phyloP scores from a whole-genome alignment of 163 green algal species.

The Scenedesmus sp. region DNA sequence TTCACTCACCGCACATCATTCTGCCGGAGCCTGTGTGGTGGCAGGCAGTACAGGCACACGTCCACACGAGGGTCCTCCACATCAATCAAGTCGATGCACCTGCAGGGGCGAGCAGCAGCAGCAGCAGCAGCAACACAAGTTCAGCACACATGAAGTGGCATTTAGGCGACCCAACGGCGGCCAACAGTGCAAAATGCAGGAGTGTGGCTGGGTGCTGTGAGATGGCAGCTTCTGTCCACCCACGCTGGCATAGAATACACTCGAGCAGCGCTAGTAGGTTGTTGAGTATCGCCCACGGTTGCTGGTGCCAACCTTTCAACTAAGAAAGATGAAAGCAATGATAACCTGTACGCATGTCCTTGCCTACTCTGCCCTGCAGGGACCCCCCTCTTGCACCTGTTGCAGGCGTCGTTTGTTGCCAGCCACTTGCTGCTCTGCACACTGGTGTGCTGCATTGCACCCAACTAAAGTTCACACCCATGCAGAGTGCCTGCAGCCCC shows the following conservation, averaged over 20 bases:
- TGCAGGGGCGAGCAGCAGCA: not conserved
- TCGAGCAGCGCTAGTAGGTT: no score
- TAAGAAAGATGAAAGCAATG: not conserved
- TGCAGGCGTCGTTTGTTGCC: not conserved
- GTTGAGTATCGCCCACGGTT: no score
- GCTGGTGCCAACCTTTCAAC: not conserved
- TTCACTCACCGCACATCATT: constrained; percentile 52
- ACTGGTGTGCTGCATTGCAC: not conserved
- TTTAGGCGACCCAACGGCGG: not conserved
- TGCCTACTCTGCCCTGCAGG: not conserved
- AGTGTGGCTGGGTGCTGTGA: no score
- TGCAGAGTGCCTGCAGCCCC: not conserved
- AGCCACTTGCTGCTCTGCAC: not conserved
- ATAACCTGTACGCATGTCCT: not conserved
- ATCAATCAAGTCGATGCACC: constrained; percentile 50
- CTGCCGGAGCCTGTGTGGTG: constrained; percentile 75
- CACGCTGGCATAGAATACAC: no score
- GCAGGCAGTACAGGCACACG: constrained; percentile 86
- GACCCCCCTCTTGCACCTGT: not conserved
- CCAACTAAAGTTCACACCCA: no score
- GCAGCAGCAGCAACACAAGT: not conserved
- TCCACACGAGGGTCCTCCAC: constrained; percentile 83
- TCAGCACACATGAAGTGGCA: not conserved
- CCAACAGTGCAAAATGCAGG: not conserved
- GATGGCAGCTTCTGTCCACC: no score